Evolutionary conservation across 1,284 basidiomycete genomes (phyloP).

Genomic region (Ustilago hordei): DNA sequence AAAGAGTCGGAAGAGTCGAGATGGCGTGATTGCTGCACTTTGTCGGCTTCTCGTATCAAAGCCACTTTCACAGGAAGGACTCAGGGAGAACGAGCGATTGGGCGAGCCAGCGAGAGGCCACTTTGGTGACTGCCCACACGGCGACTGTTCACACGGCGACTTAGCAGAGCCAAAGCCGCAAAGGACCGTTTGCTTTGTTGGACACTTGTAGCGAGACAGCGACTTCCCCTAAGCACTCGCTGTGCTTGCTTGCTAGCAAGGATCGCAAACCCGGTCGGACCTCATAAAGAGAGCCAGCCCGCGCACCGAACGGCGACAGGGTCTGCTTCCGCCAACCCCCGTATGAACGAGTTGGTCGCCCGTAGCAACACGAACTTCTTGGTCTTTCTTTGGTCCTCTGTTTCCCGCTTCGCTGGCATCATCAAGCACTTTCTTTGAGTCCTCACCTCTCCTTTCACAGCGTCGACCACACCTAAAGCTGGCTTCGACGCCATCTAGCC

Average conservation of each 20-base stretch:
- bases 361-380: conserved; percentile 2
- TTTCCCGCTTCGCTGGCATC: not conserved
- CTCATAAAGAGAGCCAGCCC: not conserved
- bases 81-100: not conserved
- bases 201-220: too few relatives aligned
- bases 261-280: not conserved
- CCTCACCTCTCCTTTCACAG: not conserved
- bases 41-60: not conserved
- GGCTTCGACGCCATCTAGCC: conserved; percentile 6
- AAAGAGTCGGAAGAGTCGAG: not conserved
- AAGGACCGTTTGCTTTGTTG: too few relatives aligned
- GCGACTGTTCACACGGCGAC: conserved; percentile 3
- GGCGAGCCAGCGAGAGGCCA: not conserved
- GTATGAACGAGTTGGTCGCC: not conserved
- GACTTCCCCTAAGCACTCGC: not conserved
- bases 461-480: not conserved
- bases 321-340: not conserved
- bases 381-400: not conserved
- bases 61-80: not conserved
- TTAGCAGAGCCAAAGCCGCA: not conserved
- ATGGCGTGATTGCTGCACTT: not conserved
- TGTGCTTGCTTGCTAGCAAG: not conserved
- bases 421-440: not conserved
- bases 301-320: conserved; percentile 1
- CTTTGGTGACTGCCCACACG: not conserved